These are phyloP conservation scores for Lenwebbia sp. DNA, from an alignment of 345 rosid genomes.

Conservation along the genomic window DNA sequence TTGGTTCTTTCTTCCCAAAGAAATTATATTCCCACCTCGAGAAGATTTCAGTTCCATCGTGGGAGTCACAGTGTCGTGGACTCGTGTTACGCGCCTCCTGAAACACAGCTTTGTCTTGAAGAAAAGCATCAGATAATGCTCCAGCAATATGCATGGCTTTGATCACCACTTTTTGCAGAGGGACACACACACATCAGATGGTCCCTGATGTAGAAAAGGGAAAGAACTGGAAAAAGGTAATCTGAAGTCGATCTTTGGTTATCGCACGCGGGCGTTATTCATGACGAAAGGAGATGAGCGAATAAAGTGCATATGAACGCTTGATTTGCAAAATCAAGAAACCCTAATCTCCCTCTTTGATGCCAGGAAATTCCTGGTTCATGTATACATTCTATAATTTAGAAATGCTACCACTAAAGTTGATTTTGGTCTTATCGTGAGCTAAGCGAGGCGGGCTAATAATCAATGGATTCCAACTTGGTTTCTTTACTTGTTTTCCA, in stretches of 20 bases:
- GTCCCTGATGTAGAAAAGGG: background rate
- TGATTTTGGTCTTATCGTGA: background rate
- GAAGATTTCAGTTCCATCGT: background rate
- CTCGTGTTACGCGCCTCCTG: background rate
- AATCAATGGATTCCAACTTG: background rate
- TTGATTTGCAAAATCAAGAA: background rate
- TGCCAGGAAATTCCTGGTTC: background rate
- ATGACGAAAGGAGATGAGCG: background rate
- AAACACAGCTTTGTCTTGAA: background rate
- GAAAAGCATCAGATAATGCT: background rate
- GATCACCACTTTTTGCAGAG: background rate
- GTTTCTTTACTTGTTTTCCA: background rate
- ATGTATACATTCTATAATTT: background rate
- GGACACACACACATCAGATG: background rate
- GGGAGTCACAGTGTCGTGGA: background rate
- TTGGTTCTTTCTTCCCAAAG: background rate
- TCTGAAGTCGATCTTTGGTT: background rate
- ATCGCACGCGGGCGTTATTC: background rate
- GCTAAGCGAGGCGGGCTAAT: background rate
- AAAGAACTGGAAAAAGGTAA: background rate
- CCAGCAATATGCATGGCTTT: background rate
- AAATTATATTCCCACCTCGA: background rate
- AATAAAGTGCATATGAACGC: background rate
- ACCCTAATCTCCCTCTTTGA: background rate
- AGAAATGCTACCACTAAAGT: background rate